These are phyloP conservation scores for Beauveria rudraprayagi DNA, from an alignment of 2,329 filamentous ascomycete species.

Conservation along the genomic window DNA sequence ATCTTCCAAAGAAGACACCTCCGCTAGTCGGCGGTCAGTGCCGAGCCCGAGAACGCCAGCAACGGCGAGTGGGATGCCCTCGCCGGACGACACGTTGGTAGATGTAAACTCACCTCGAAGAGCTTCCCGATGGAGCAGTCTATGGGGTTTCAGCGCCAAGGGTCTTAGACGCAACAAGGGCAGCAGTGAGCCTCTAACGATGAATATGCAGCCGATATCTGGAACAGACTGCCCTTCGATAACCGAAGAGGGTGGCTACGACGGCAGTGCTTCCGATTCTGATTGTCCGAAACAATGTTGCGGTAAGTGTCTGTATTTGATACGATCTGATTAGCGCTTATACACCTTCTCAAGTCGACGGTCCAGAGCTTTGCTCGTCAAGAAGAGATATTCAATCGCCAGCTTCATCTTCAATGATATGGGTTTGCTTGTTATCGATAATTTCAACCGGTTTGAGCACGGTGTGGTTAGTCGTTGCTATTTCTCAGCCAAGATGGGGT, in stretches of 20 bases:
- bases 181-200: background rate
- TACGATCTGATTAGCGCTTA: background rate
- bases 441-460: slow-evolving; percentile 58
- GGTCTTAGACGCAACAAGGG: background rate
- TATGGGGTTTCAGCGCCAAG: background rate
- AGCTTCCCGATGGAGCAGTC: background rate
- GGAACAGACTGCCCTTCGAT: background rate
- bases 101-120: background rate
- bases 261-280: background rate
- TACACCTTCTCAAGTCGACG: slow-evolving; percentile 13
- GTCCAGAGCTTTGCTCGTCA: slow-evolving; percentile 27
- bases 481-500: slow-evolving; percentile 56
- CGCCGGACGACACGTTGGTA: background rate
- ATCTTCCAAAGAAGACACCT: background rate
- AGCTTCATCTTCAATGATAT: slow-evolving; percentile 11
- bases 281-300: background rate
- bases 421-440: slow-evolving; percentile 47
- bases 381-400: slow-evolving; percentile 23
- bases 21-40: background rate
- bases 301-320: background rate
- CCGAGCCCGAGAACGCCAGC: too few relatives aligned
- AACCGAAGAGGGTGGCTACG: background rate
- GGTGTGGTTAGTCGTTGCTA: slow-evolving; percentile 56
- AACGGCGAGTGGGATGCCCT: background rate
- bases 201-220: background rate